phyloP scores from a whole-genome alignment of 2,329 filamentous ascomycete genomes.

The Aspergillus thermomutatus region DNA sequence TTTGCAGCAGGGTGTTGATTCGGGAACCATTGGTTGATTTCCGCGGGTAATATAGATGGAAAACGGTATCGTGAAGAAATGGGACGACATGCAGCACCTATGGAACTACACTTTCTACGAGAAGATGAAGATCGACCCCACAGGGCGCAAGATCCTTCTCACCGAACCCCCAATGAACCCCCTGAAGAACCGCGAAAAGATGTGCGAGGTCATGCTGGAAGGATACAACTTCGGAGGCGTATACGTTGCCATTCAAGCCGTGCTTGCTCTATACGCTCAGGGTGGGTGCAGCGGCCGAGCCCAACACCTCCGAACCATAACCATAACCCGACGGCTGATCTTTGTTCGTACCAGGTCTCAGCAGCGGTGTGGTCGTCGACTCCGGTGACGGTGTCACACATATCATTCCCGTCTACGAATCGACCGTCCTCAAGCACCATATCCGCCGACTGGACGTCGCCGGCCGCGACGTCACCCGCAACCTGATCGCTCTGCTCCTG shows the following conservation, averaged over 20 bases:
- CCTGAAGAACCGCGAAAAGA: constrained; percentile 91
- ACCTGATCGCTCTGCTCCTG: constrained; percentile 90
- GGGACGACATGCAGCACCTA: constrained; percentile 99
- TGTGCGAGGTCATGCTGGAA: constrained; percentile 99
- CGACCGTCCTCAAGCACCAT: constrained; percentile 93
- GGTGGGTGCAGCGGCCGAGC: constrained; percentile 51
- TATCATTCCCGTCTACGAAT: constrained; percentile 98
- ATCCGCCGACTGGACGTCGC: constrained; percentile 92
- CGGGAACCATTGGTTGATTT: constrained; percentile 7
- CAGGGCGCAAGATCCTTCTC: constrained; percentile 91
- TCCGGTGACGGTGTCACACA: constrained; percentile 98
- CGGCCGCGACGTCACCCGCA: constrained; percentile 95
- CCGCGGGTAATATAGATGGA: constrained; percentile 66
- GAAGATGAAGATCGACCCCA: constrained; percentile 90
- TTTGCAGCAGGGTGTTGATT: constrained; percentile 19
- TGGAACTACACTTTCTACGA: constrained; percentile 99
- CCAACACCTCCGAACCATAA: not conserved
- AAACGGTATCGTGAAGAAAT: constrained; percentile 98
- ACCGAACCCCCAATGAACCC: constrained; percentile 99
- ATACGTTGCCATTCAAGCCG: constrained; percentile 96
- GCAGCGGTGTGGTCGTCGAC: constrained; percentile 95
- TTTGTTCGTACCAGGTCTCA: constrained; percentile 58
- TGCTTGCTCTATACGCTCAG: constrained; percentile 93
- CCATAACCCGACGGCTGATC: constrained; percentile 10
- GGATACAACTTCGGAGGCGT: constrained; percentile 94